Base-by-base conservation (phyloP, 306 rosid genomes). In the Rubus parviflorus region DNA sequence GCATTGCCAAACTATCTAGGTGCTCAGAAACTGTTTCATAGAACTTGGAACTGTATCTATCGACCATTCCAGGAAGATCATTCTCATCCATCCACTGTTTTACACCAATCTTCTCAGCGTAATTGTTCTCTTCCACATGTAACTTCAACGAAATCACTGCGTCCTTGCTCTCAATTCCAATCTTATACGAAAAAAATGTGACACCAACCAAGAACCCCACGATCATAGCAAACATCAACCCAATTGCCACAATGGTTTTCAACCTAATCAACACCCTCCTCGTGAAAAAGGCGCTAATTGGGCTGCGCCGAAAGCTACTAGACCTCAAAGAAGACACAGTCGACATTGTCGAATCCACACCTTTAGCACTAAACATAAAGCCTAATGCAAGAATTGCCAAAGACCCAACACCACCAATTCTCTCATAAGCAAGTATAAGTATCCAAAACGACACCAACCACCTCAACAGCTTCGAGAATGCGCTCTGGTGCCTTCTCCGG, bases 51-150 rank as follows among this genome's bases (percentile, higher is more conserved):
- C 92, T 85, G 81, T 95, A 95, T 66, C 71, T 88, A 79, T 95
- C 99, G 17, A 95, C 88, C 88, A 87, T 85, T 62, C 96, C 97
- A 61, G 97, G 86, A 79, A 95, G 84, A 80, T 95, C 97, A 84
- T 92, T 90, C 85, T 95, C 99, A 16, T 92, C 97, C 96, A 95
- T 90, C 99, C 99, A 95, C 79, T 91, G 76, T 89, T 82, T 89
- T 4, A 92, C 80, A 51, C 99, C 97, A 42, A 95, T 81, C 75
- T 73, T 92, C 89, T 95, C 99, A 1, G 92, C 90, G 76, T 95
- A 95, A 83, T 92, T 95, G 67, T 86, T 88, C 88, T 89, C 84
- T 68, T 95, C 96, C 10, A 95, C 97, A 48, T 88, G 97, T 6
- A 79, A 23, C 64, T 95, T 95, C 87, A 95, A 74, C 0, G 96